Base-by-base conservation (phyloP, 192 early-diverging fungal species). In the Gorgonomyces haynaldii region DNA sequence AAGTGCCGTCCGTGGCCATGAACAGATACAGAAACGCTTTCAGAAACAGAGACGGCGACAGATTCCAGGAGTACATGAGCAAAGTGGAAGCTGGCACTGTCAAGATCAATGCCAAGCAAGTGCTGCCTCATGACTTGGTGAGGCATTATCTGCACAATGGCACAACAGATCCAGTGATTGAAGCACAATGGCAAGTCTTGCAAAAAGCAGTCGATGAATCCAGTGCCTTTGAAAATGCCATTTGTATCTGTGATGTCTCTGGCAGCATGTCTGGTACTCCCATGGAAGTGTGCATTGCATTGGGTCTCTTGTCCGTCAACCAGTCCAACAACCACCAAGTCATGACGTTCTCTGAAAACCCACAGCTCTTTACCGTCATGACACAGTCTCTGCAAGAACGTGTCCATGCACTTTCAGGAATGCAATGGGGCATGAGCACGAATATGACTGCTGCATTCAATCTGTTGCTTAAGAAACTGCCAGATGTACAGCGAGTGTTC, bases 211-310 rank as follows among this genome's bases (percentile, higher is more conserved):
- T 17, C 8, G 27, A 42, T 12, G 41, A 17, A 16, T 12, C 16
- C 16, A 16, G 41, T 9, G 41, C 17, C 8, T 31, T 42, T 15
- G 15, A 17, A 31, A 23, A 17, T 23, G 27, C 41, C 27, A 23
- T 42, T 17, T 8, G 9, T 8, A 15, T 42, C 12, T 7, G 8
- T 12, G 41, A 42, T 16, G 41, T 42, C 8, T 23, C 19, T 42
- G 41, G 41, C 17, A 10, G 8, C 19, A 42, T 42, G 41, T 15
- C 8, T 16, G 41, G 41, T 16, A 42, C 41, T 42, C 41, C 41
- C 8, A 42, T 42, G 27, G 17, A 23, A 15, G 27, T 23, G 19
- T 7, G 8, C 27, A 31, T 42, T 10, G 17, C 41, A 16, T 16
- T 42, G 8, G 41, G 41, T 9, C 17, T 42, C 8, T 15, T 42